phyloP scores from a whole-genome alignment of 495 filamentous ascomycete genomes.

The Hypoxylon subgilvum region DNA sequence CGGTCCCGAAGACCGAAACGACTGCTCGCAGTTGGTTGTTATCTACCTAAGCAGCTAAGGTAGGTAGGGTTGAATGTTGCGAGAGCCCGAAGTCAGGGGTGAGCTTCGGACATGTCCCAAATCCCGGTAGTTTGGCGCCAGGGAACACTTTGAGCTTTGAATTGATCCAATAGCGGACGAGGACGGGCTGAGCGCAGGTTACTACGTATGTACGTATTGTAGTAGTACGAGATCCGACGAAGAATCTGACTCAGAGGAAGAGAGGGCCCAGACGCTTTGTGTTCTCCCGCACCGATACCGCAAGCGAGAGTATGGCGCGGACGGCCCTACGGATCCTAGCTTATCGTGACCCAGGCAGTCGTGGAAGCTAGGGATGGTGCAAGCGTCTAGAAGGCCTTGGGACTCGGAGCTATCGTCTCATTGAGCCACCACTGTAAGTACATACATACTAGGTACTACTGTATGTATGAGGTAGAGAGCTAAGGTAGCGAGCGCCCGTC shows the following conservation, averaged over 20 bases:
- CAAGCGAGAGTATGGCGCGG: not conserved
- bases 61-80: too few species aligned
- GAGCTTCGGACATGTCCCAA: not conserved
- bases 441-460: too few species aligned
- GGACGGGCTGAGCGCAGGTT: conserved; percentile 4
- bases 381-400: not conserved
- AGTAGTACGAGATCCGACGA: conserved; percentile 14
- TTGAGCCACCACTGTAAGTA: too few species aligned
- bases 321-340: not conserved
- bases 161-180: conserved; percentile 6
- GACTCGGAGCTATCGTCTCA: not conserved
- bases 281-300: conserved; percentile 13
- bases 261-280: conserved; percentile 18
- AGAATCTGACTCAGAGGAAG: conserved; percentile 8
- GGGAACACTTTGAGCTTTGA: conserved; percentile 1
- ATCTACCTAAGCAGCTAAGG: too few species aligned
- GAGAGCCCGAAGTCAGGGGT: too few species aligned
- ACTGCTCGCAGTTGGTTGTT: not conserved
- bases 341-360: conserved; percentile 13
- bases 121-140: conserved; percentile 14
- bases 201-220: too few species aligned
- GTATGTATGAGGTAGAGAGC: too few species aligned
- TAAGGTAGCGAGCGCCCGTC: not conserved
- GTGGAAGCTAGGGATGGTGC: conserved; percentile 6
- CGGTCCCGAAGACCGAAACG: conserved; percentile 1